Evolutionary conservation across 2,329 filamentous ascomycete species (phyloP).

Genomic region (Sporothrix curviconia): DNA sequence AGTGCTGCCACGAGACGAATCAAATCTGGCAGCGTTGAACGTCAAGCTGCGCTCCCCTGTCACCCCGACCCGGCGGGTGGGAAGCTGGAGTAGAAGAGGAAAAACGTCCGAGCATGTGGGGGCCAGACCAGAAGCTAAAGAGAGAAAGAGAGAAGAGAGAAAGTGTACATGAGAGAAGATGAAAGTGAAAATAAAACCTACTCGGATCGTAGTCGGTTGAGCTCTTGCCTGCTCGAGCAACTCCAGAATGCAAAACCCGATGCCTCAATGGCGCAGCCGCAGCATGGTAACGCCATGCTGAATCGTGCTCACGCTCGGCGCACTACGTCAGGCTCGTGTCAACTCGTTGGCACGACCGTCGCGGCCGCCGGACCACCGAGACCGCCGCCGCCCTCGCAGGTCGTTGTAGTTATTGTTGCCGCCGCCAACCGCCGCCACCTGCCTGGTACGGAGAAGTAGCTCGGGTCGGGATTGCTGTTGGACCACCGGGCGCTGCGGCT

Average conservation of each 20-base stretch:
- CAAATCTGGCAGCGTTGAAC: no score
- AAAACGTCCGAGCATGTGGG: no score
- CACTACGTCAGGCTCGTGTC: conserved; percentile 85
- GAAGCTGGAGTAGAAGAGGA: conserved; percentile 55
- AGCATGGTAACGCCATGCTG: no score
- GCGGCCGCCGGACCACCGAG: conserved; percentile 38
- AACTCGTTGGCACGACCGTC: conserved; percentile 67
- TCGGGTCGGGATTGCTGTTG: conserved; percentile 34
- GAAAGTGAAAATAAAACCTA: no score
- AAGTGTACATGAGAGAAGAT: no score
- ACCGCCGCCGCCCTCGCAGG: conserved; percentile 20
- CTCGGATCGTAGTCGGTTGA: conserved; percentile 97
- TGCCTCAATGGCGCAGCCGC: no score
- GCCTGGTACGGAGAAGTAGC: conserved; percentile 25
- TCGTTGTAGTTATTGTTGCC: background rate
- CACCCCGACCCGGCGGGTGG: no score
- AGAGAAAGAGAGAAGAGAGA: no score
- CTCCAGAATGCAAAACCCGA: no score
- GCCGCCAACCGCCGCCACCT: conserved; percentile 20
- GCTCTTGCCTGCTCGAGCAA: conserved; percentile 87
- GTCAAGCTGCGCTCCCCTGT: conserved; percentile 85
- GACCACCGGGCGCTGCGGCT: conserved; percentile 53
- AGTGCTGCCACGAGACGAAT: no score
- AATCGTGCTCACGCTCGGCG: no score
- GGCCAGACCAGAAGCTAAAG: no score